Base-by-base conservation (phyloP, 495 filamentous ascomycete genomes). In the Penicillium coprophilum region DNA sequence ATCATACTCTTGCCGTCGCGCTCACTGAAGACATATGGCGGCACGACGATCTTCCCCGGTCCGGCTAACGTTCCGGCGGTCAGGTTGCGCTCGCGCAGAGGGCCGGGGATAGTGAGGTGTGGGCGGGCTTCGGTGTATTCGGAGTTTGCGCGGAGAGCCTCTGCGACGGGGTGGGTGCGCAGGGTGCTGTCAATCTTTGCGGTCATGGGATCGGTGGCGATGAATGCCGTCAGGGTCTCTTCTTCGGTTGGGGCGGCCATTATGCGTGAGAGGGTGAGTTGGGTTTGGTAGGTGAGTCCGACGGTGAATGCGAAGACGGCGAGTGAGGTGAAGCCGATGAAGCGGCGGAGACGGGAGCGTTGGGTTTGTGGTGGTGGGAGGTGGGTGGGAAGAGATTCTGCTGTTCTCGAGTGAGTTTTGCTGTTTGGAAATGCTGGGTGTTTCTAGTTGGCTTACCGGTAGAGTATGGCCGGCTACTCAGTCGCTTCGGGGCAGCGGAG, bases 41-140 rank as follows among this genome's bases (percentile, higher is more conserved):
- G 94, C 1, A 96, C 89, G 12, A 85, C 85, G 44, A 98, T 85
- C 66, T 78, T 87, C 23, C 87, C 86, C 0, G 85, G 82, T 2
- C 93, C 92, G 21, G 86, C 62, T 4, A 98, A 79, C 19, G 87
- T 87, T 2, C 93, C 92, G 23, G 81, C 90, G 0, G 92, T 97
- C 27, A 98, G 79, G 67, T 86, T 96, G 68, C 90, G 85, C 2
- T 65, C 66, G 31, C 87, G 85, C 67, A 87, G 75, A 2, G 72
- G 52, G 38, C 77, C 72, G 0, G 91, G 90, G 63, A 96, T 87
- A 68, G 91, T 93, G 61, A 96, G 71, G 67, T 96, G 89, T 20
- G 95, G 95, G 32, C 95, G 82, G 17, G 87, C 85, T 67, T 95
- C 93, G 21, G 77, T 78, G 71, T 87, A 90, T 4, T 80, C 82